Percentiles rank a stretch among this genome's conserved stretches.
These are phyloP conservation scores for Alternaria longipes DNA, from an alignment of 2,329 filamentous ascomycete genomes.

Conservation along the genomic window DNA sequence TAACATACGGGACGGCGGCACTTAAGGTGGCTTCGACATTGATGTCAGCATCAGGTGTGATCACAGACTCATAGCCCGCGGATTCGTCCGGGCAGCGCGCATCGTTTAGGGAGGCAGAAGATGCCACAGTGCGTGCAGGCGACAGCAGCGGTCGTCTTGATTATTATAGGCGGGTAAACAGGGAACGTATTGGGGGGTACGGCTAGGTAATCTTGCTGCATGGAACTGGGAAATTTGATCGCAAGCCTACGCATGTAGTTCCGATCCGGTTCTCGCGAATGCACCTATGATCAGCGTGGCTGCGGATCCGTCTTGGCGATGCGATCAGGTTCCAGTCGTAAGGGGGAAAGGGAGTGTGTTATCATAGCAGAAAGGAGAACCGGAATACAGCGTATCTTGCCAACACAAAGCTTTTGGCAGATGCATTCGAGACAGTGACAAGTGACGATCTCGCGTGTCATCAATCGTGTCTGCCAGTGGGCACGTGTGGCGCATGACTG, in stretches of 20 bases:
- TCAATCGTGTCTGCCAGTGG: not conserved
- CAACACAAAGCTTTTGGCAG: conserved; percentile 1
- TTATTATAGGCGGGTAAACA: conserved; percentile 17
- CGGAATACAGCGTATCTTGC: not conserved
- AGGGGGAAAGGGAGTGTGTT: not conserved
- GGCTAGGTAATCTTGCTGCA: conserved; percentile 16
- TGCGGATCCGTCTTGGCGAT: conserved; percentile 33
- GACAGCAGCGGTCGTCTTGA: conserved; percentile 35
- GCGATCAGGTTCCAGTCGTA: conserved; percentile 25
- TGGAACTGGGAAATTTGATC: conserved; percentile 32
- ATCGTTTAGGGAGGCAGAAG: conserved; percentile 43
- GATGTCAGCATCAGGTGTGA: conserved; percentile 29
- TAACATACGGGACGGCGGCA: conserved; percentile 23
- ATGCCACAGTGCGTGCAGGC: conserved; percentile 46
- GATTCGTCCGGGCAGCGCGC: conserved; percentile 47
- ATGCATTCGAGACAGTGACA: not conserved
- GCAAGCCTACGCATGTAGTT: conserved; percentile 13
- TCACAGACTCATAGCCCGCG: conserved; percentile 32
- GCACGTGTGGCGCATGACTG: not conserved
- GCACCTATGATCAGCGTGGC: conserved; percentile 28
- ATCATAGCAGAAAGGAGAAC: not conserved
- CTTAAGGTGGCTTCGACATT: conserved; percentile 38
- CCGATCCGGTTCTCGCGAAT: conserved; percentile 30
- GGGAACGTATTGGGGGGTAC: conserved; percentile 20
- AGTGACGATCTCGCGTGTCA: not conserved